Percentiles rank a stretch among this genome's conserved stretches.
phyloP scores from a whole-genome alignment of 495 filamentous ascomycete species.

The Aspergillus baeticus region DNA sequence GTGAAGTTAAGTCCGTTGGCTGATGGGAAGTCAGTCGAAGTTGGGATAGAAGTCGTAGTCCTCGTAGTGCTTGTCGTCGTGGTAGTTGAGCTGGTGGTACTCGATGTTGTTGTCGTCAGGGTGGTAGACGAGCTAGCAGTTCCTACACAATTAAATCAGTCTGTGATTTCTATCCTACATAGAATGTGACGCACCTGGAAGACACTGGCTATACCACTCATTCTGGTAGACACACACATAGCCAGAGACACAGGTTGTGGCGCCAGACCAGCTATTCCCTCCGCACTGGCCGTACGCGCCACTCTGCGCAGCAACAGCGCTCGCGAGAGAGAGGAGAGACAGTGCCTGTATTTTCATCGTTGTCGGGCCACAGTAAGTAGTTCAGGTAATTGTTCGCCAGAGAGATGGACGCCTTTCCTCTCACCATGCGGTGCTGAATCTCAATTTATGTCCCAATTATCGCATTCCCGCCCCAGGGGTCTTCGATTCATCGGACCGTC shows the following conservation, averaged over 20 bases:
- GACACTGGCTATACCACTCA: constrained; percentile 40
- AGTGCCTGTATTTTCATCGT: neutral
- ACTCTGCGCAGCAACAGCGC: constrained; percentile 26
- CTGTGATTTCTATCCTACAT: neutral
- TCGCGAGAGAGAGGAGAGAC: constrained; percentile 17
- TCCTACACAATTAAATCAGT: neutral
- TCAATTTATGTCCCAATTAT: too few relatives aligned
- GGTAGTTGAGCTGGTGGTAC: constrained; percentile 7
- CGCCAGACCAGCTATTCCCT: constrained; percentile 27
- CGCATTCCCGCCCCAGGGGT: too few relatives aligned
- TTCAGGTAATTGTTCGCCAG: too few relatives aligned
- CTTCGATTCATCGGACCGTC: too few relatives aligned
- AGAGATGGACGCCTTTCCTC: too few relatives aligned
- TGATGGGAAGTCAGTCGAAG: constrained; percentile 9
- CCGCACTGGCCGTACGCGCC: constrained; percentile 38
- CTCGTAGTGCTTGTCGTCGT: constrained; percentile 9
- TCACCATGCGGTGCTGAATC: too few relatives aligned
- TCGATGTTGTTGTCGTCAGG: constrained; percentile 5
- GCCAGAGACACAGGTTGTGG: constrained; percentile 28
- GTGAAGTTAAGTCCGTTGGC: constrained; percentile 39
- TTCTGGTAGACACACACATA: constrained; percentile 33
- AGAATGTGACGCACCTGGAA: constrained; percentile 19
- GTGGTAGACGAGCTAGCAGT: constrained; percentile 13
- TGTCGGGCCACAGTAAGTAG: too few relatives aligned
- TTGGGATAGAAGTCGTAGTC: neutral